Percentiles rank a stretch among this genome's conserved stretches.
These are phyloP conservation scores for Capsicum rhomboideum DNA, from an alignment of 257 asterid species.

Conservation along the genomic window DNA sequence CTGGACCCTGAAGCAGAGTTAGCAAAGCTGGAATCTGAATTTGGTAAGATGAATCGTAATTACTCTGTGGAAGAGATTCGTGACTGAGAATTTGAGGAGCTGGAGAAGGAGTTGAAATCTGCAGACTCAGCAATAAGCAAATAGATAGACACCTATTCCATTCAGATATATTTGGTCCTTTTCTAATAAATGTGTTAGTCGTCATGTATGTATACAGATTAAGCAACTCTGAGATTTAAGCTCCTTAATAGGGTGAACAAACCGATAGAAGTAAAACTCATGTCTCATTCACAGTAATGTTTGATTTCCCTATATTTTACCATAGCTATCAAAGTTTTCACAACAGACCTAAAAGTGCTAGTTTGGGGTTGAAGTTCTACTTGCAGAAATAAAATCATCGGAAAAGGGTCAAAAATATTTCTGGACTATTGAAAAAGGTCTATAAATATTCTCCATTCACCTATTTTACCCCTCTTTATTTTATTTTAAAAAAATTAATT, in stretches of 20 bases:
- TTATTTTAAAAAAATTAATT: too few species aligned
- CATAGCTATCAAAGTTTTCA: too few species aligned
- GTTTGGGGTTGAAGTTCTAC: too few species aligned
- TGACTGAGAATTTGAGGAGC: conserved; percentile 95
- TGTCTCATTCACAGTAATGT: too few species aligned
- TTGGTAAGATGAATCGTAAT: conserved; percentile 57
- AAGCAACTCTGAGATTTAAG: conserved; percentile 9
- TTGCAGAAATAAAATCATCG: too few species aligned
- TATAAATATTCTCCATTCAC: too few species aligned
- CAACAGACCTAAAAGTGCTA: too few species aligned
- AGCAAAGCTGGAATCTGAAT: conserved; percentile 84
- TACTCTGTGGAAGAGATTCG: conserved; percentile 76
- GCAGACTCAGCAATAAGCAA: conserved; percentile 33
- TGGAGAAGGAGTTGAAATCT: conserved; percentile 66
- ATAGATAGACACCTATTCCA: conserved; percentile 11
- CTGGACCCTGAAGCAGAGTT: conserved; percentile 72
- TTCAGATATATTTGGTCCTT: conserved; percentile 4
- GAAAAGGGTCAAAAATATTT: too few species aligned
- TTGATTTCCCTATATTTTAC: too few species aligned
- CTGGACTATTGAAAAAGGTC: too few species aligned
- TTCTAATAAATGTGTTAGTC: background rate
- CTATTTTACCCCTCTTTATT: too few species aligned
- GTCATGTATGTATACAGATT: background rate
- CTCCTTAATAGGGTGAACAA: background rate
- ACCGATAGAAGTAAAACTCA: background rate